phyloP scores from a whole-genome alignment of 2,329 filamentous ascomycete species.

The Ceratocystis diversiconidia region DNA sequence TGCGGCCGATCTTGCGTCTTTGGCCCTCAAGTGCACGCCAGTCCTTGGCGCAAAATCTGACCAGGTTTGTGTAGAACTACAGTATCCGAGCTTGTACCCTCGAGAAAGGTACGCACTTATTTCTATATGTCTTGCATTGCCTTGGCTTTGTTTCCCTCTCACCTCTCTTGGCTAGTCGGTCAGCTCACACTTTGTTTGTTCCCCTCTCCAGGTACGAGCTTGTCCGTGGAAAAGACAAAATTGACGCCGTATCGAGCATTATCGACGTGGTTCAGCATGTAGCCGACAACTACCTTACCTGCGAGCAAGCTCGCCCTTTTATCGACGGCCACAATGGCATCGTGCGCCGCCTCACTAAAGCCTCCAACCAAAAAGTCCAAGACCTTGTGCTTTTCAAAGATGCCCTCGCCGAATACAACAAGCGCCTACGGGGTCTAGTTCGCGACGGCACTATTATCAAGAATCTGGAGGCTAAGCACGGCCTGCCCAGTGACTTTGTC shows the following conservation, averaged over 20 bases:
- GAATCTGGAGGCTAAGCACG: slow-evolving; percentile 54
- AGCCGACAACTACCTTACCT: slow-evolving; percentile 62
- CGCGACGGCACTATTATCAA: slow-evolving; percentile 56
- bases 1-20: slow-evolving; percentile 41
- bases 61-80: slow-evolving; percentile 51
- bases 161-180: slow-evolving; percentile 10
- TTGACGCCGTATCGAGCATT: slow-evolving; percentile 63
- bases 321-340: slow-evolving; percentile 60
- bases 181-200: background rate
- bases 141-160: background rate
- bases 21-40: slow-evolving; percentile 36
- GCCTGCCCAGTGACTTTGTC: slow-evolving; percentile 57
- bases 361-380: slow-evolving; percentile 51
- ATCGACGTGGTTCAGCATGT: slow-evolving; percentile 54
- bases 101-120: slow-evolving; percentile 45
- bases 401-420: slow-evolving; percentile 66
- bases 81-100: slow-evolving; percentile 65
- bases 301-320: slow-evolving; percentile 52
- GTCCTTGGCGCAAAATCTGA: slow-evolving; percentile 36
- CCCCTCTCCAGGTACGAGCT: slow-evolving; percentile 47
- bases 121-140: background rate
- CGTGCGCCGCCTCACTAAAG: slow-evolving; percentile 61
- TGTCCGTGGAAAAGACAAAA: slow-evolving; percentile 63
- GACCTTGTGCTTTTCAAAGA: slow-evolving; percentile 54
- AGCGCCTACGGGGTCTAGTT: slow-evolving; percentile 48